Percentiles rank a stretch among this genome's conserved stretches.
These are phyloP conservation scores for Rhinocladiella mackenziei DNA, from an alignment of 2,329 filamentous ascomycete genomes.

Conservation along the genomic window DNA sequence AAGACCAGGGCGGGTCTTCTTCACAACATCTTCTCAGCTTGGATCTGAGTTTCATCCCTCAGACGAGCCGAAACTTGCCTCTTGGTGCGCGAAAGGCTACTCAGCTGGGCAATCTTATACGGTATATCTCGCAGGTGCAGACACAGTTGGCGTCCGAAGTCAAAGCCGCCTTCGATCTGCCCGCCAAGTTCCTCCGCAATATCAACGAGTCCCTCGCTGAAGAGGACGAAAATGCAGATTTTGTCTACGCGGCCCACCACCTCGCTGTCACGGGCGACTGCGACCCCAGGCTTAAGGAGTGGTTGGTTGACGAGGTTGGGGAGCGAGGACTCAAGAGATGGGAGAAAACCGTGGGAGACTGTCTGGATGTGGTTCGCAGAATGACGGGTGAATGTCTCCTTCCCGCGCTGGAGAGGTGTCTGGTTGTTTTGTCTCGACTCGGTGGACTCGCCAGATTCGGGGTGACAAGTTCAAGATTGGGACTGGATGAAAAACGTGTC, in stretches of 20 bases:
- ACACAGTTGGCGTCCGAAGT: constrained; percentile 76
- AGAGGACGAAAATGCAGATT: constrained; percentile 46
- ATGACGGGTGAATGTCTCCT: constrained; percentile 84
- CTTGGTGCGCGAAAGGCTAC: constrained; percentile 83
- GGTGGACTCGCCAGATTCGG: constrained; percentile 79
- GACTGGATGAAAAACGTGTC: constrained; percentile 59
- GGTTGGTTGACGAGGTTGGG: constrained; percentile 77
- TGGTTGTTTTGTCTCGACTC: constrained; percentile 75
- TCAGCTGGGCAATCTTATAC: constrained; percentile 76
- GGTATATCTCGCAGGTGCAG: constrained; percentile 79
- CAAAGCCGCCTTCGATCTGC: constrained; percentile 75
- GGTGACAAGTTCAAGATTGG: constrained; percentile 61
- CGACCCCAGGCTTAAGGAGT: constrained; percentile 71
- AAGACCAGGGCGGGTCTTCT: neutral
- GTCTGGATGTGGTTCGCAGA: constrained; percentile 71
- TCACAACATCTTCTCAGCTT: constrained; percentile 65
- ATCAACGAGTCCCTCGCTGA: constrained; percentile 71
- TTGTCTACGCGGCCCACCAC: constrained; percentile 77
- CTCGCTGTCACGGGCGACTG: constrained; percentile 80
- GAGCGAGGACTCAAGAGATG: constrained; percentile 88
- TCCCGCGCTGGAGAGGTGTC: constrained; percentile 78
- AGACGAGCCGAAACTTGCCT: constrained; percentile 68
- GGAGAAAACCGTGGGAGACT: constrained; percentile 79
- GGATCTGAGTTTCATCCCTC: constrained; percentile 77
- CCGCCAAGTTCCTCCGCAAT: constrained; percentile 69